Percentiles rank a stretch among this genome's conserved stretches.
These are phyloP conservation scores for Peniophora sp. DNA, from an alignment of 1,284 basidiomycete species.

Conservation along the genomic window DNA sequence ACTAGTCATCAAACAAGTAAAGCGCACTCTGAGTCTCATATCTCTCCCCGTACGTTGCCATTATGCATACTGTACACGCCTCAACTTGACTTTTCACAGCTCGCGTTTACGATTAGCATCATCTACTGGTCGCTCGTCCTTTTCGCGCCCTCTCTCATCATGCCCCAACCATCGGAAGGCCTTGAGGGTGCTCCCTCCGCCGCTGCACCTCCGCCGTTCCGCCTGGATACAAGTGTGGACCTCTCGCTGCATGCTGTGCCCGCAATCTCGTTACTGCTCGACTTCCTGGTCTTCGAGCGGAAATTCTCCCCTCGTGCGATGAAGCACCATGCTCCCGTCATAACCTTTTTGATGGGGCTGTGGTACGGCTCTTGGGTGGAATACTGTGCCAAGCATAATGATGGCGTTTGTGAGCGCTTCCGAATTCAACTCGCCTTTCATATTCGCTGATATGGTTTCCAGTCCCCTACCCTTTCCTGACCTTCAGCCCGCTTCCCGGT, in stretches of 20 bases:
- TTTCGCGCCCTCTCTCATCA: constrained; percentile 44
- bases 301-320: constrained; percentile 46
- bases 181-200: constrained; percentile 27
- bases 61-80: constrained; percentile 2
- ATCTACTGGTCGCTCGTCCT: constrained; percentile 68
- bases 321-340: constrained; percentile 33
- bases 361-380: constrained; percentile 66
- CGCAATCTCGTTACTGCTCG: constrained; percentile 48
- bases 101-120: constrained; percentile 58
- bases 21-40: constrained; percentile 51
- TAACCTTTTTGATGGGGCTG: constrained; percentile 34
- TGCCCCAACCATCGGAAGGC: constrained; percentile 21
- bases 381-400: constrained; percentile 47
- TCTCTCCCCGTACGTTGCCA: constrained; percentile 46
- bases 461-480: constrained; percentile 84
- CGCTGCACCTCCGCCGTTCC: constrained; percentile 27
- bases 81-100: constrained; percentile 23
- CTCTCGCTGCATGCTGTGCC: constrained; percentile 64
- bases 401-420: constrained; percentile 49
- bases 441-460: constrained; percentile 2
- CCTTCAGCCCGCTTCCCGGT: constrained; percentile 40
- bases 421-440: background rate
- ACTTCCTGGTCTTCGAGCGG: constrained; percentile 64
- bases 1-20: constrained; percentile 35
- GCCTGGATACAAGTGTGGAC: constrained; percentile 58